Conservation (phyloP, 2,329 filamentous ascomycete species). For the Aureobasidium sp. region DNA sequence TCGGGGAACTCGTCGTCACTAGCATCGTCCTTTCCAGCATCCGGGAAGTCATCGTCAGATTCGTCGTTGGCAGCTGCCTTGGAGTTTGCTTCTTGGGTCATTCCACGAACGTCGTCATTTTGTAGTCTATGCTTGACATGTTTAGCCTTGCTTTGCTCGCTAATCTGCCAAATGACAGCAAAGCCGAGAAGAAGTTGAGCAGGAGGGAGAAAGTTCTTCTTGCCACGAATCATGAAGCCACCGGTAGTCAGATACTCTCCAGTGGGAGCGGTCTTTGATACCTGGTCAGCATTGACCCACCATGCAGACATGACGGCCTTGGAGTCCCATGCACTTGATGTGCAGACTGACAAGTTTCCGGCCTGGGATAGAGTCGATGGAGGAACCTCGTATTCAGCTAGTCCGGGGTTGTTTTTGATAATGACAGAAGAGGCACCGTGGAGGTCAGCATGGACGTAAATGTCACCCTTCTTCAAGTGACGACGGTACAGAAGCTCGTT, state of each 20-base stretch:
- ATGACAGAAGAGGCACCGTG: constrained; percentile 78
- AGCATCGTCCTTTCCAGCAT: constrained; percentile 25
- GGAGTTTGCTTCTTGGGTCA: constrained; percentile 17
- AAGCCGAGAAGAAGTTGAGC: constrained; percentile 83
- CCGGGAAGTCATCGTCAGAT: constrained; percentile 21
- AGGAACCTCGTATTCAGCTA: constrained; percentile 77
- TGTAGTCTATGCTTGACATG: constrained; percentile 68
- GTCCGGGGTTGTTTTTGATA: constrained; percentile 77
- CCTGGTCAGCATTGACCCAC: constrained; percentile 89
- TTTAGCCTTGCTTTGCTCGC: constrained; percentile 74
- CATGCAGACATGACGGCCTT: constrained; percentile 94
- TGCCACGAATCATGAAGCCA: constrained; percentile 72
- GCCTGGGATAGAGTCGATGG: constrained; percentile 89
- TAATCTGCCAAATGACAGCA: constrained; percentile 79
- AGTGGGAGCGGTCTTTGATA: constrained; percentile 72
- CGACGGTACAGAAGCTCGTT: constrained; percentile 86
- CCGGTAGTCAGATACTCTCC: constrained; percentile 77
- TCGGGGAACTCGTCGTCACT: constrained; percentile 19
- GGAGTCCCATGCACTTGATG: constrained; percentile 88
- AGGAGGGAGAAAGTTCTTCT: constrained; percentile 87
- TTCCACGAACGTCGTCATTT: constrained; percentile 27
- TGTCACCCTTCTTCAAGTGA: constrained; percentile 79
- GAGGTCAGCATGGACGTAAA: constrained; percentile 87
- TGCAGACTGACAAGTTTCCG: constrained; percentile 74
- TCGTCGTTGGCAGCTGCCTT: constrained; percentile 18